These are phyloP conservation scores for Wallacemonas sp. DNA, from an alignment of 208 protist genomes.

Conservation along the genomic window DNA sequence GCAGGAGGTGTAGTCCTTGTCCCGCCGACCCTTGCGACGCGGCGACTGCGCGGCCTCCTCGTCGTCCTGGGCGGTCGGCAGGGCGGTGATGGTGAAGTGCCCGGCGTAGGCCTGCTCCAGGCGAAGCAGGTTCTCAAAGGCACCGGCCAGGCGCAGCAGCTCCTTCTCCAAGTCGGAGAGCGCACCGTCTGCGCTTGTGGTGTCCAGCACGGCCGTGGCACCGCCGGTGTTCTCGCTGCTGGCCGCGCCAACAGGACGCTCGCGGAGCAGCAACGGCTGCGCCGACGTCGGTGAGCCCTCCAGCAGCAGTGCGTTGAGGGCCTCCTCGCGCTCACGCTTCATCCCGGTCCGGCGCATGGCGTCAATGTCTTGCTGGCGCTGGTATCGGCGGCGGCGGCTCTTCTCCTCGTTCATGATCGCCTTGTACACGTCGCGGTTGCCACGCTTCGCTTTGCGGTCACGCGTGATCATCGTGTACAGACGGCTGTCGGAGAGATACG, in stretches of 20 bases:
- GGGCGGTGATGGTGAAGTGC: not conserved
- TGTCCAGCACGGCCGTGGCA: no score
- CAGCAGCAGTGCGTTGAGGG: constrained; percentile 60
- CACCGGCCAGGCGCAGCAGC: constrained; percentile 65
- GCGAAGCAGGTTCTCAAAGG: constrained; percentile 82
- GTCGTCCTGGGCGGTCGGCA: not conserved
- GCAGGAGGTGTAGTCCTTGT: not conserved
- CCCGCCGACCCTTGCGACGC: not conserved
- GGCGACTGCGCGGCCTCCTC: not conserved
- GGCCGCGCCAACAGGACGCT: not conserved
- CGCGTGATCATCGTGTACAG: constrained; percentile 93
- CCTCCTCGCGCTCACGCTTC: constrained; percentile 86
- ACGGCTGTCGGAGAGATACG: constrained; percentile 78
- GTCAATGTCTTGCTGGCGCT: constrained; percentile 69
- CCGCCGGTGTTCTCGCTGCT: not conserved
- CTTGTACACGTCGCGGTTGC: constrained; percentile 78
- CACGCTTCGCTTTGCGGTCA: constrained; percentile 76
- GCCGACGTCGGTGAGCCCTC: constrained; percentile 21
- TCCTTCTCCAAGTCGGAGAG: constrained; percentile 38
- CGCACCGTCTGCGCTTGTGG: no score
- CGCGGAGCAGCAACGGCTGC: constrained; percentile 23
- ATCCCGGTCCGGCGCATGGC: constrained; percentile 76
- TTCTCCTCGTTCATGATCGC: constrained; percentile 84
- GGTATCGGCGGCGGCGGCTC: constrained; percentile 66
- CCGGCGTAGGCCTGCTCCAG: constrained; percentile 48